phyloP scores from a whole-genome alignment of 768 basidiomycete genomes.

The Calocera cornea region DNA sequence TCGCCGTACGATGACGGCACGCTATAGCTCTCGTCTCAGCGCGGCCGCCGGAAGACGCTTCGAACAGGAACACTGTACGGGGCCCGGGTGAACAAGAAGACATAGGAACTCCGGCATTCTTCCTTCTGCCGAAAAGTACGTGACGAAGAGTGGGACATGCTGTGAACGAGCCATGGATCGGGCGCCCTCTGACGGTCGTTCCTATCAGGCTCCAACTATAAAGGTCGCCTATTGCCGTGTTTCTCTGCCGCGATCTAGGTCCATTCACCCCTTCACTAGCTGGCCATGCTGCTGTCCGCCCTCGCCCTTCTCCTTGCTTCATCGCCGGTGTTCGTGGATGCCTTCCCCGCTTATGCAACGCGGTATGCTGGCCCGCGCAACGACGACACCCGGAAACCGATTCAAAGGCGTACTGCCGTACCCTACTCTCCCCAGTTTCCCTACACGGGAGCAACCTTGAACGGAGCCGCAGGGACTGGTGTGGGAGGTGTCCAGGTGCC shows the following conservation, averaged over 20 bases:
- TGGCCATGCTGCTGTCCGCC: not conserved
- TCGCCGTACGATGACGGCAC: too few species aligned
- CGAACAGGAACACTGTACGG: not conserved
- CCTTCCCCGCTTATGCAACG: conserved; percentile 1
- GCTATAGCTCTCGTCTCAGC: not conserved
- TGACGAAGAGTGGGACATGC: not conserved
- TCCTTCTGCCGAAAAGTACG: too few species aligned
- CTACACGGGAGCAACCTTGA: conserved; percentile 10
- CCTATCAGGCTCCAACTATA: not conserved
- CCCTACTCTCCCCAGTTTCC: conserved; percentile 7
- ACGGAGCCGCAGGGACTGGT: conserved; percentile 9
- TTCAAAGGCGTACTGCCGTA: not conserved
- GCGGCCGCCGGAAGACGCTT: not conserved
- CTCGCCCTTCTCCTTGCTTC: not conserved
- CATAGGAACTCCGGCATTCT: too few species aligned
- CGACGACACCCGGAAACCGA: not conserved
- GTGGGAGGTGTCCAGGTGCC: conserved; percentile 10
- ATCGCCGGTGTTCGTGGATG: not conserved
- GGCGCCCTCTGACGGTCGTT: not conserved
- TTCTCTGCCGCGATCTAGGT: not conserved
- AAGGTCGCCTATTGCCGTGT: not conserved
- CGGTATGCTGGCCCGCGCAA: not conserved
- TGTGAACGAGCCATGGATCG: not conserved
- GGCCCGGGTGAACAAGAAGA: not conserved
- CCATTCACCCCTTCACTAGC: not conserved